phyloP scores from a whole-genome alignment of 371 early-diverging fungal species.

The Mucor ambiguus region DNA sequence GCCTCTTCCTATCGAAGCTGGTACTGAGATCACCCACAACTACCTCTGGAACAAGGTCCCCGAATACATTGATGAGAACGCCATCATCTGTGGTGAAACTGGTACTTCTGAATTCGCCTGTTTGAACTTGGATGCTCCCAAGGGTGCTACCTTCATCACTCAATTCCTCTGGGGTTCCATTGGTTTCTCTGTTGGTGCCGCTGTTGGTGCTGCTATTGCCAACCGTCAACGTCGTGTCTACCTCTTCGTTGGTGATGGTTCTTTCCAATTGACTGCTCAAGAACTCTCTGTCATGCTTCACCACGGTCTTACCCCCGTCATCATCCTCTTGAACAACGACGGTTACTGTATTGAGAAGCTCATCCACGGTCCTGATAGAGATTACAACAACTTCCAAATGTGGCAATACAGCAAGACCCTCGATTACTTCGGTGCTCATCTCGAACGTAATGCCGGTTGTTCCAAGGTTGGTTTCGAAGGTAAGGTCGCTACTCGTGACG shows the following conservation, averaged over 20 bases:
- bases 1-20: conserved; percentile 23
- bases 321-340: conserved; percentile 56
- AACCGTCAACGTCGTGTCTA: conserved; percentile 33
- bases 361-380: conserved; percentile 50
- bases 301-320: conserved; percentile 46
- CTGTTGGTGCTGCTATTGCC: conserved; percentile 42
- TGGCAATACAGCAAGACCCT: conserved; percentile 52
- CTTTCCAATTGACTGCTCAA: conserved; percentile 56
- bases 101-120: conserved; percentile 55
- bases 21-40: conserved; percentile 40
- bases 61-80: conserved; percentile 35
- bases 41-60: conserved; percentile 49
- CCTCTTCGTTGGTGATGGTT: conserved; percentile 58
- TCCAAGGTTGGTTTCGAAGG: conserved; percentile 31
- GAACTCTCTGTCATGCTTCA: conserved; percentile 55
- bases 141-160: conserved; percentile 34
- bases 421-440: conserved; percentile 43
- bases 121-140: conserved; percentile 41
- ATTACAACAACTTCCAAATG: conserved; percentile 55
- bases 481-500: conserved; percentile 30
- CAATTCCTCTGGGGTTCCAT: conserved; percentile 53
- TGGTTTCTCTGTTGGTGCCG: conserved; percentile 44
- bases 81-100: conserved; percentile 52
- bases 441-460: conserved; percentile 25
- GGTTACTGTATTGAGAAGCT: conserved; percentile 57